Conservation (phyloP, 352 stramenopile genomes). For the Globisporangium acanthophoron region DNA sequence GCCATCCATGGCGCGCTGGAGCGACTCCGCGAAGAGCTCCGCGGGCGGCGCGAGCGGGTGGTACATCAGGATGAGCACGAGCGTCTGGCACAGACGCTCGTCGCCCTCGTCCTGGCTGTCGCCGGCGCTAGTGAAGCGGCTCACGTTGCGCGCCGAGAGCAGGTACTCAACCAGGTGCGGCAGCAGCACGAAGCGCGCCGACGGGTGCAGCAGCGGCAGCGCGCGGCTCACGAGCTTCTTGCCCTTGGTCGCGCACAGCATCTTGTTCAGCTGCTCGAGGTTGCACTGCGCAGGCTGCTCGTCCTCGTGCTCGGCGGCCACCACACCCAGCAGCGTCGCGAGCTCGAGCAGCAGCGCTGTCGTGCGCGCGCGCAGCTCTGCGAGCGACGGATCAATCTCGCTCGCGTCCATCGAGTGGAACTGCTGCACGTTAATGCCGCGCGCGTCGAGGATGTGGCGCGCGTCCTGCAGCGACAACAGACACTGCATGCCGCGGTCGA, state of each 20-base stretch:
- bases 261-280: conserved; percentile 41
- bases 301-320: conserved; percentile 13
- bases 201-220: conserved; percentile 72
- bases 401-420: conserved; percentile 74
- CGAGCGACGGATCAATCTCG: conserved; percentile 68
- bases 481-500: conserved; percentile 72
- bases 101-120: conserved; percentile 30
- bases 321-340: conserved; percentile 54
- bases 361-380: conserved; percentile 59
- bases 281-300: conserved; percentile 37
- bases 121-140: conserved; percentile 14
- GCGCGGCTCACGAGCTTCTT: conserved; percentile 74
- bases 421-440: conserved; percentile 79
- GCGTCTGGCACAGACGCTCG: conserved; percentile 67
- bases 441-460: conserved; percentile 74
- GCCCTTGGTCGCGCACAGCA: conserved; percentile 60
- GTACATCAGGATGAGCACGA: conserved; percentile 80
- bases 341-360: conserved; percentile 68
- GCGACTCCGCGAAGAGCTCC: conserved; percentile 60
- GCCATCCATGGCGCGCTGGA: conserved; percentile 46
- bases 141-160: conserved; percentile 37
- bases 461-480: conserved; percentile 78
- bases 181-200: conserved; percentile 70
- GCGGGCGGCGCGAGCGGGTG: conserved; percentile 62
- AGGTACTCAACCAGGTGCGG: conserved; percentile 62